A percentile compares a stretch with the other conserved stretches of the same genome.
Evolutionary conservation across 116 monocot species (phyloP).

Genomic region (Trichopus zeylanicus): DNA sequence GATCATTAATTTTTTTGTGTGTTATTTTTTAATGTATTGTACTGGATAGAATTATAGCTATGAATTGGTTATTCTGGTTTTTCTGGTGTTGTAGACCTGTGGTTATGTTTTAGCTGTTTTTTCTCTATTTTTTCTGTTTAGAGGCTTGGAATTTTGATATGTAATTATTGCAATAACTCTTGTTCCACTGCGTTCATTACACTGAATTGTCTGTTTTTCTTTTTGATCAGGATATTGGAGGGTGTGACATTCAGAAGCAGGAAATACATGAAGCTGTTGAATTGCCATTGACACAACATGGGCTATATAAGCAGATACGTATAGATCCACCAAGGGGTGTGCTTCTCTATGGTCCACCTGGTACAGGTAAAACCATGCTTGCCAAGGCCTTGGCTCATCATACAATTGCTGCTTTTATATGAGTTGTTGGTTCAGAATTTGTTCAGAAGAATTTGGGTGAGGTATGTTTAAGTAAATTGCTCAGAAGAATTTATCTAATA

Average conservation of each 20-base stretch:
- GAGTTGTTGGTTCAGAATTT: conserved; percentile 98
- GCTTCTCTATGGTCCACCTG: conserved; percentile 94
- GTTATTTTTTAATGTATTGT: no score
- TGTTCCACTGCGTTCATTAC: no score
- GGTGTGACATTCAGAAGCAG: conserved; percentile 98
- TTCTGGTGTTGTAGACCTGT: no score
- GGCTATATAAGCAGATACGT: conserved; percentile 94
- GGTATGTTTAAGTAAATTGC: conserved; percentile 26
- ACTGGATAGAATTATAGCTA: no score
- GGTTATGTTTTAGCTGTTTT: no score
- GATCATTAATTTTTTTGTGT: no score
- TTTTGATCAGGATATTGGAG: conserved; percentile 99
- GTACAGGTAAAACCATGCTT: conserved; percentile 99
- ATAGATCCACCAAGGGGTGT: conserved; percentile 99
- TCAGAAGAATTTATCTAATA: no score
- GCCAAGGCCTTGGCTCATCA: conserved; percentile 97
- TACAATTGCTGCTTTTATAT: conserved; percentile 97
- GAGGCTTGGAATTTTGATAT: no score
- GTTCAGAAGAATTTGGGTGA: conserved; percentile 99
- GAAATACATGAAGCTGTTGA: conserved; percentile 97
- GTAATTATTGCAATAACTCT: no score
- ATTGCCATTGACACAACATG: conserved; percentile 92
- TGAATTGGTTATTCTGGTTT: no score
- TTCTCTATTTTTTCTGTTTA: no score
- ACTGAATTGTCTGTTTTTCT: no score